Base-by-base conservation (phyloP, 768 basidiomycete genomes). In the Jaapia argillacea region DNA sequence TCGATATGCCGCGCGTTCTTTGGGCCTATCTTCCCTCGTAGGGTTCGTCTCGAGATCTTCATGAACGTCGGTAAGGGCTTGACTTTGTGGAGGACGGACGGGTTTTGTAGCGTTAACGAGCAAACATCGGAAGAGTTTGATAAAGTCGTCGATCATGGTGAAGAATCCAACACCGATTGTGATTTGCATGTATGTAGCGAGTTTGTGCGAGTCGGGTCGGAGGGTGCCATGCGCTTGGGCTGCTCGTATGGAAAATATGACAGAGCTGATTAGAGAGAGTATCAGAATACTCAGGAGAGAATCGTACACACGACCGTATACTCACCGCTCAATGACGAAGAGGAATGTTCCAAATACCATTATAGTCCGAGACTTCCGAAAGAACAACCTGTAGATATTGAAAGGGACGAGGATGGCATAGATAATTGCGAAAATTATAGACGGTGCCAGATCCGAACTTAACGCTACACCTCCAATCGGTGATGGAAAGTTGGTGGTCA, bases 401-500 rank as follows among this genome's bases (percentile, higher is more conserved):
- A 53, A 16, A 6, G 53, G 48, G 14, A 49, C 22, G 14, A 55
- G 44, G 16, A 49, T 24, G 5, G 27, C 52, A 38, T 54, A 57
- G 4, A 47, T 39, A 4, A 47, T 24, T 3, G 50, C 36, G 45
- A 59, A 57, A 7, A 59, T 12, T 33, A 57, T 51, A 12, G 54
- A 54, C 5, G 58, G 58, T 5, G 40, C 53, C 35, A 54, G 51
- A 43, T 59, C 58, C n/a, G n/a, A n/a, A n/a, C n/a, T n/a, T n/a
- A n/a, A n/a, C n/a, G n/a, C n/a, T n/a, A n/a, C n/a, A n/a, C n/a
- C n/a, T n/a, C n/a, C n/a, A n/a, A n/a, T n/a, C n/a, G n/a, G n/a
- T n/a, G n/a, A n/a, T n/a, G n/a, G n/a, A n/a, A n/a, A n/a, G n/a
- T n/a, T n/a, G n/a, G n/a, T n/a, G n/a, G n/a, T n/a, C n/a, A n/a